A percentile compares a stretch with the other conserved stretches of the same genome.
Evolutionary conservation across 768 basidiomycete species (phyloP).

Genomic region (Agrocybe praecox): DNA sequence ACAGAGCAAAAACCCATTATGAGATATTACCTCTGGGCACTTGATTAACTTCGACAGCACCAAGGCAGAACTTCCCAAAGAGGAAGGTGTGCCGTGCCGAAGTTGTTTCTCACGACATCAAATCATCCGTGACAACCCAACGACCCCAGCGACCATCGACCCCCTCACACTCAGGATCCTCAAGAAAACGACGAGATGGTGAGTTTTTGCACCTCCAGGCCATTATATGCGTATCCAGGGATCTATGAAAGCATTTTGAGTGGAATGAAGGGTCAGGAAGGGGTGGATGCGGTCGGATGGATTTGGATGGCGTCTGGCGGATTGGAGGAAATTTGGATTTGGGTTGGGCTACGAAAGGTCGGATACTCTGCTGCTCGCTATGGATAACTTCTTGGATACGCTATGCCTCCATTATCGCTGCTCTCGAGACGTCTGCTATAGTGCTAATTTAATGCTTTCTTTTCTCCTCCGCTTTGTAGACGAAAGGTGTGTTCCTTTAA

Average conservation of each 20-base stretch:
- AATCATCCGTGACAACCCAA: conserved; percentile 17
- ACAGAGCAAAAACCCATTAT: too few relatives aligned
- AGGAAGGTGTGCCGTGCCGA: not conserved
- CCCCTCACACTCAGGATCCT: conserved; percentile 27
- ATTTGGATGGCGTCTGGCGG: conserved; percentile 24
- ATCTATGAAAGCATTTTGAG: conserved; percentile 17
- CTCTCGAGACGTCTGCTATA: conserved; percentile 2
- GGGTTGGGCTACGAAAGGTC: not conserved
- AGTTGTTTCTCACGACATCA: conserved; percentile 17
- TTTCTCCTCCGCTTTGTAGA: conserved; percentile 43
- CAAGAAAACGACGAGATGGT: conserved; percentile 49
- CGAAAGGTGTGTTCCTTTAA: conserved; percentile 71
- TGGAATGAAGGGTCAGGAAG: conserved; percentile 18
- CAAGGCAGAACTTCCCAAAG: not conserved
- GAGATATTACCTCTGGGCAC: too few relatives aligned
- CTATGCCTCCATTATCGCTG: not conserved
- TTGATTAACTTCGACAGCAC: too few relatives aligned
- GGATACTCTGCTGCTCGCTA: not conserved
- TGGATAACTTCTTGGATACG: not conserved
- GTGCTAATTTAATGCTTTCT: conserved; percentile 27
- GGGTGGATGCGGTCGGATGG: conserved; percentile 26
- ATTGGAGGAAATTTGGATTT: not conserved
- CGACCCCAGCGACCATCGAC: conserved; percentile 23
- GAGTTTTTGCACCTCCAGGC: conserved; percentile 30
- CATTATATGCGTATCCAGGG: conserved; percentile 10